Evolutionary conservation across 495 filamentous ascomycete species (phyloP).

Genomic region (Astrothelium macrocarpum): DNA sequence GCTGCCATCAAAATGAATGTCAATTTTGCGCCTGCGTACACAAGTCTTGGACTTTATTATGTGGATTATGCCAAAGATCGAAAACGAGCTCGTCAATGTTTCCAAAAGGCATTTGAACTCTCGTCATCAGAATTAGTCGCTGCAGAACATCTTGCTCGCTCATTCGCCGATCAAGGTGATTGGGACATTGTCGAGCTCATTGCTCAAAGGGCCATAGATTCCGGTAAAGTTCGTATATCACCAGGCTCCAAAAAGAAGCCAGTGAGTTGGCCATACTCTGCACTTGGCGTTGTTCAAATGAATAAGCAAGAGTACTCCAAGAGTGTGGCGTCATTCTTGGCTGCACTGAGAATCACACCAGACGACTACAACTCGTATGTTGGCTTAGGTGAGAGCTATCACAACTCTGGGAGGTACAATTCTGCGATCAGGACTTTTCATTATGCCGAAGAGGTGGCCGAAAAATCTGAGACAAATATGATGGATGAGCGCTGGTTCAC

Average conservation of each 20-base stretch:
- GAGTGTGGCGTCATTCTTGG: slow-evolving; percentile 83
- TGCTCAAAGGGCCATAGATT: slow-evolving; percentile 83
- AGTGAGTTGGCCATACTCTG: slow-evolving; percentile 93
- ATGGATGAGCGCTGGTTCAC: slow-evolving; percentile 74
- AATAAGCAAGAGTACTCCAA: slow-evolving; percentile 86
- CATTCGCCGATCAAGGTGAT: slow-evolving; percentile 79
- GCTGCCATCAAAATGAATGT: slow-evolving; percentile 76
- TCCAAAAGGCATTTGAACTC: slow-evolving; percentile 93
- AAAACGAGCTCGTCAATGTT: slow-evolving; percentile 75
- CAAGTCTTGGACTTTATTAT: slow-evolving; percentile 89
- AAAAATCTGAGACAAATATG: slow-evolving; percentile 38
- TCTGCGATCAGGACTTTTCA: slow-evolving; percentile 86
- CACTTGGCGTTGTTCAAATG: slow-evolving; percentile 88
- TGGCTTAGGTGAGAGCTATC: slow-evolving; percentile 89
- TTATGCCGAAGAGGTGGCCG: slow-evolving; percentile 63
- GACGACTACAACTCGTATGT: slow-evolving; percentile 91
- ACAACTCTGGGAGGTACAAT: slow-evolving; percentile 84
- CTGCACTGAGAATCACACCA: slow-evolving; percentile 74
- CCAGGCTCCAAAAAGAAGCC: slow-evolving; percentile 86
- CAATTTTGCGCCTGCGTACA: slow-evolving; percentile 88
- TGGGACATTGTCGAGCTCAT: slow-evolving; percentile 95
- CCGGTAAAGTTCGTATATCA: slow-evolving; percentile 75
- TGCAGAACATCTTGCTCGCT: slow-evolving; percentile 73
- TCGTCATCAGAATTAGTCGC: slow-evolving; percentile 80
- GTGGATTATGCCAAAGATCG: slow-evolving; percentile 82